Conservation (phyloP, 495 filamentous ascomycete species). For the Penicillium lividum region DNA sequence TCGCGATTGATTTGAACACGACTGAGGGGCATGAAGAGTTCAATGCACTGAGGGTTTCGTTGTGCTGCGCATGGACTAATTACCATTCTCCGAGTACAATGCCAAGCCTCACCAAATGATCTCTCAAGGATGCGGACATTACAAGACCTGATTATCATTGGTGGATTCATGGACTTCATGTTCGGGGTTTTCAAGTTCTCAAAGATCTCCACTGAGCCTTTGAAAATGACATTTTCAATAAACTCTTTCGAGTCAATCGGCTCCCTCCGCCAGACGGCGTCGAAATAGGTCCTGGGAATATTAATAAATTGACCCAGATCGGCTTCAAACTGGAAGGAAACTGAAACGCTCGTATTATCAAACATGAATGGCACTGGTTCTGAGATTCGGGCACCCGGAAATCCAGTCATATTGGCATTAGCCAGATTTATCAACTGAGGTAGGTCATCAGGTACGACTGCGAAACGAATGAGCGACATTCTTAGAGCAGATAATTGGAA, state of each 20-base stretch:
- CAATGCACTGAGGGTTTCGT: constrained; percentile 33
- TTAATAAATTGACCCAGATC: constrained; percentile 37
- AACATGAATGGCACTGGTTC: constrained; percentile 39
- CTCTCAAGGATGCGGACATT: constrained; percentile 45
- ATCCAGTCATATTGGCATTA: constrained; percentile 18
- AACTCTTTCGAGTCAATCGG: constrained; percentile 38
- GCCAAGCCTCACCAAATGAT: constrained; percentile 40
- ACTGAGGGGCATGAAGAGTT: constrained; percentile 42
- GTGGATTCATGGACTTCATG: constrained; percentile 39
- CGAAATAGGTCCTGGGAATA: constrained; percentile 40
- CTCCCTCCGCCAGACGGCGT: constrained; percentile 37
- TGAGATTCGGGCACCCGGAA: constrained; percentile 22
- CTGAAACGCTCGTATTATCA: constrained; percentile 28
- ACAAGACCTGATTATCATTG: constrained; percentile 33
- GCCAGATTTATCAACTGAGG: constrained; percentile 22
- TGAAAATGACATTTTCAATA: constrained; percentile 38
- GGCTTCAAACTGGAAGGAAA: constrained; percentile 36
- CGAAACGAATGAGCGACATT: neutral
- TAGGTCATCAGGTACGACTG: constrained; percentile 27
- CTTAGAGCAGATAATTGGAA: neutral
- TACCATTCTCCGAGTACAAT: constrained; percentile 40
- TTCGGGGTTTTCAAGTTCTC: constrained; percentile 34
- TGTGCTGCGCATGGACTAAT: constrained; percentile 43
- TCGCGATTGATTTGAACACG: constrained; percentile 37
- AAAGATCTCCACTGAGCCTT: constrained; percentile 36